A percentile compares a stretch with the other conserved stretches of the same genome.
Evolutionary conservation across 768 basidiomycete species (phyloP).

Genomic region (Leccinum rimulosum): DNA sequence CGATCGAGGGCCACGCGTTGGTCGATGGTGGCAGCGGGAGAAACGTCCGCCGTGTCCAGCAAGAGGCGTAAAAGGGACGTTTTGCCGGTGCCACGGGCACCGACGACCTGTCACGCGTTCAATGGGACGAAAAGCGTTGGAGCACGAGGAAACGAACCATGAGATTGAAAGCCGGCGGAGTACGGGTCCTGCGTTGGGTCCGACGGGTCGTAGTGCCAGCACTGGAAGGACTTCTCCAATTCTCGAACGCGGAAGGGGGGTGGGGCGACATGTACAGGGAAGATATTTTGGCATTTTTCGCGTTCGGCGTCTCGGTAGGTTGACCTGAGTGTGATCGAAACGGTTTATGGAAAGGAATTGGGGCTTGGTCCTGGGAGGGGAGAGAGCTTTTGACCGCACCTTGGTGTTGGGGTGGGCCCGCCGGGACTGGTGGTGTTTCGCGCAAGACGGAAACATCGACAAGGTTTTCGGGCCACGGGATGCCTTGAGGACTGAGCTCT

Average conservation of each 20-base stretch:
- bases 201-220: conserved; percentile 44
- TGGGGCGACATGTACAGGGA: conserved; percentile 62
- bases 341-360: conserved; percentile 83
- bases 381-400: conserved; percentile 74
- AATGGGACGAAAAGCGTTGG: not conserved
- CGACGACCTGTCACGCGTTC: conserved; percentile 57
- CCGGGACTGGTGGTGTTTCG: conserved; percentile 33
- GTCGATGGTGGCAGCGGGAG: conserved; percentile 71
- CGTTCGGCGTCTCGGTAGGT: conserved; percentile 18
- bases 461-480: conserved; percentile 83
- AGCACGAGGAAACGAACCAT: conserved; percentile 51
- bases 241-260: conserved; percentile 63
- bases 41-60: conserved; percentile 81
- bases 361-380: conserved; percentile 45
- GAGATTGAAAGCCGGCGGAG: conserved; percentile 79
- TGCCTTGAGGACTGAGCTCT: conserved; percentile 68
- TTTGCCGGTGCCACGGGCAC: conserved; percentile 80
- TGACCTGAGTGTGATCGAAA: conserved; percentile 53
- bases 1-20: conserved; percentile 63
- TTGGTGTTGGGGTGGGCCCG: conserved; percentile 43
- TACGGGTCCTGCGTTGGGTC: conserved; percentile 61
- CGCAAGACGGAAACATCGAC: conserved; percentile 70
- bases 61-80: conserved; percentile 78
- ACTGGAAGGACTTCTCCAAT: conserved; percentile 40
- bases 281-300: conserved; percentile 55